Evolutionary conservation across 2,329 filamentous ascomycete genomes (phyloP).

Genomic region (Kalmusia sp.): DNA sequence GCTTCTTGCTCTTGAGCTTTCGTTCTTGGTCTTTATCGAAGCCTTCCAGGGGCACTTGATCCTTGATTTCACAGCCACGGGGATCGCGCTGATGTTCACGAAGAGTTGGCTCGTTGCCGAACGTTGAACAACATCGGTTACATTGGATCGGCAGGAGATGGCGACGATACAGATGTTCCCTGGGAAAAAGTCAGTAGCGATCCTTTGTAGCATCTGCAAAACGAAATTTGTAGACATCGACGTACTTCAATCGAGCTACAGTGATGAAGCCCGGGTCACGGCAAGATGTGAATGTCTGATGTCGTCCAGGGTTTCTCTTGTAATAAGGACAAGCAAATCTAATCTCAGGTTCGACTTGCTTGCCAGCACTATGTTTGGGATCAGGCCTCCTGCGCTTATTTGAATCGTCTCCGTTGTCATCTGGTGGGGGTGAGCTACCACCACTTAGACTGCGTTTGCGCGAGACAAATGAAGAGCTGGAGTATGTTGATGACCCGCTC

Average conservation of each 20-base stretch:
- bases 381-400: conserved; percentile 28
- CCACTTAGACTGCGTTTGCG: conserved; percentile 31
- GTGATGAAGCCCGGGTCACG: conserved; percentile 32
- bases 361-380: conserved; percentile 11
- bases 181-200: neutral
- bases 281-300: conserved; percentile 33
- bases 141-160: conserved; percentile 33
- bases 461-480: conserved; percentile 23
- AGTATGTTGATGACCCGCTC: conserved; percentile 19
- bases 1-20: conserved; percentile 33
- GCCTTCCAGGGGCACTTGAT: conserved; percentile 28
- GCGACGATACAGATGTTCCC: conserved; percentile 33
- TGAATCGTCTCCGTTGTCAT: conserved; percentile 28
- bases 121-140: conserved; percentile 30
- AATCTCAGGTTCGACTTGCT: conserved; percentile 16
- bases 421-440: conserved; percentile 22
- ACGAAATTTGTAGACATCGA: neutral
- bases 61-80: conserved; percentile 25
- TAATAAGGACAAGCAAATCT: conserved; percentile 33
- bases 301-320: conserved; percentile 31
- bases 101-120: conserved; percentile 25
- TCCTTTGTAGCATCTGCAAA: neutral
- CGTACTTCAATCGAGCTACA: conserved; percentile 31
- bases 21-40: conserved; percentile 35
- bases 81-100: conserved; percentile 33